Evolutionary conservation across 768 basidiomycete species (phyloP), one percentile per base, ranked within the genome.

Genomic region (Leccinum ochraceum): DNA sequence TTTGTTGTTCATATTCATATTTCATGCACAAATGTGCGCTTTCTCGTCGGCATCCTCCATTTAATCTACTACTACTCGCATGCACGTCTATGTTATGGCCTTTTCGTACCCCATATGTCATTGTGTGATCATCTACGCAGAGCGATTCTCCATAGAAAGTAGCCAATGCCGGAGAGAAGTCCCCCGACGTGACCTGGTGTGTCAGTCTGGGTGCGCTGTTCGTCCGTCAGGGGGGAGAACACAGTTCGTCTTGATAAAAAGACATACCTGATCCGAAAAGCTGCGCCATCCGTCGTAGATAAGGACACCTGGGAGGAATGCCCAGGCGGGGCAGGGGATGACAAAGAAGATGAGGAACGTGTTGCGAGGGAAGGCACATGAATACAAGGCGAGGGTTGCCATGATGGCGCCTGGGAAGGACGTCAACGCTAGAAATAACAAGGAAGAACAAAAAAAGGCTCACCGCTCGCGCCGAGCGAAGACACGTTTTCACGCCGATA

Each of bases 261-360:
- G 36, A 66, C 77, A 58, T 46, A 78, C 77, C 68, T 66, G 60
- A 59, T 79, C 74, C 26, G 67, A 63, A 30, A 79, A 57, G 60
- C 70, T 76, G 42, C 74, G 73, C 66, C 72, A 74, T 30, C 67
- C 72, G 36, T 76, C 75, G 54, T 70, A 74, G n/a, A 74, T 56
- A 3, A 74, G 74, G 50, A 94, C 72, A 6, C 88, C 91, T 0
- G 83, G 74, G 0, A 92, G 87, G 53, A 83, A 82, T 3, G 81
- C 78, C 89, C 90, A 94, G 0, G 91, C 91, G 0, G 92, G 91
- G 59, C 90, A 78, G 26, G 92, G 92, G 26, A 93, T 75, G 65
- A 93, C 83, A 36, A 85, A 89, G 72, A 90, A 94, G 48, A 94
- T 72, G 8, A 81, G 75, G 70, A 94, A 89, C 1, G 78, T 86